Evolutionary conservation across 768 basidiomycete genomes (phyloP), one percentile per base, ranked within the genome.

Genomic region (Pisolithus albus): DNA sequence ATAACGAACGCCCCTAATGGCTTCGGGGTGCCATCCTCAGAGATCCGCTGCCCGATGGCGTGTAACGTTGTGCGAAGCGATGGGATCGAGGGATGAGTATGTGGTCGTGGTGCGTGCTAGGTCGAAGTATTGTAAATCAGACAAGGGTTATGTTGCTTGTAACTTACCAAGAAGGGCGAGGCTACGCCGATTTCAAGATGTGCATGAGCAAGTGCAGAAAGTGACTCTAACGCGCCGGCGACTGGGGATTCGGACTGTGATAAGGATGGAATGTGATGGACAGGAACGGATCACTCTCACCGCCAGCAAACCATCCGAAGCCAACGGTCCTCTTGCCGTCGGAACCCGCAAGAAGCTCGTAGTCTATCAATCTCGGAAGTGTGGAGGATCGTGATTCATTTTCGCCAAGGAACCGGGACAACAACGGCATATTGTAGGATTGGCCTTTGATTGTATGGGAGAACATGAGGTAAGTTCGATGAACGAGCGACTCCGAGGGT

Each of bases 261-360:
- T 23, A 48, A 36, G 19, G 9, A 15, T 16, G 34, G 21, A 44
- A 42, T 16, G 8, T 5, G 41, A 15, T 24, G 53, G 37, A 39
- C 24, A 51, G 24, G 21, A 0, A 9, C 3, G 18, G 52, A 8
- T 45, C 1, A 28, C 23, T 59, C 80, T 47, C 52, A 90, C 89
- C 86, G 67, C 93, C 93, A 0, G 93, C 93, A 59, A 86, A 91
- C 83, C 84, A 92, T 1, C 92, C 93, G 70, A 96, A 95, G 0
- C 85, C 92, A 16, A 93, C 89, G 0, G 86, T 87, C 19, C 93
- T 73, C 64, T 86, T 86, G 4, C 84, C 87, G 23, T 72, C 70
- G 5, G 64, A 54, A 21, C 70, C 77, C 2, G 81, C 86, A 23
- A 96, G 69, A 3, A 93, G 78, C 61, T 96, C 93, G 59, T 90